Percentiles rank a stretch among this genome's conserved stretches.
phyloP scores from a whole-genome alignment of 73 alveolate species.

The Loxodes magnus region DNA sequence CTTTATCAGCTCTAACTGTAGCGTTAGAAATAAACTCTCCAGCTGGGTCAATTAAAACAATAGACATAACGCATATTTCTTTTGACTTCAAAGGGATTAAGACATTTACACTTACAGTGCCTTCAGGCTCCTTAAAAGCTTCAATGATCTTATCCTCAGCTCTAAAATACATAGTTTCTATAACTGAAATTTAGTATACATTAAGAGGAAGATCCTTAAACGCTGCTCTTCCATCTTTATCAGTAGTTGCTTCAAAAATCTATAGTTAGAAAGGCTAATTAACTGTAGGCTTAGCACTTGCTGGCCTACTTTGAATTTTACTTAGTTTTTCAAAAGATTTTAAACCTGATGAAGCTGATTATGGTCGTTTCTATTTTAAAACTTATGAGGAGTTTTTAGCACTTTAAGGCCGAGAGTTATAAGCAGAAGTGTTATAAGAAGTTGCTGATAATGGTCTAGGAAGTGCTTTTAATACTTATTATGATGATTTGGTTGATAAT shows the following conservation, averaged over 20 bases:
- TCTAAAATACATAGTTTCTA: slow-evolving; percentile 29
- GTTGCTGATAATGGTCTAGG: background rate
- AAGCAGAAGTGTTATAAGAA: background rate
- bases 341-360: slow-evolving; percentile 9
- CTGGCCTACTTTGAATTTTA: slow-evolving; percentile 1
- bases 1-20: background rate
- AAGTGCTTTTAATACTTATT: background rate
- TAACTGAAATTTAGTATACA: slow-evolving; percentile 26
- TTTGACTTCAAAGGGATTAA: background rate
- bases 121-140: slow-evolving; percentile 10
- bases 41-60: background rate
- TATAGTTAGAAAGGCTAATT: no score
- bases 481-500: background rate
- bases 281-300: slow-evolving; percentile 18
- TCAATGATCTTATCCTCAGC: slow-evolving; percentile 8
- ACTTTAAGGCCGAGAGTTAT: slow-evolving; percentile 18
- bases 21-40: slow-evolving; percentile 3
- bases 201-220: slow-evolving; percentile 30
- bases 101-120: slow-evolving; percentile 5
- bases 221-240: slow-evolving; percentile 16
- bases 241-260: slow-evolving; percentile 15
- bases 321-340: background rate
- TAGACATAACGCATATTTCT: background rate
- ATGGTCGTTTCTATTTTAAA: slow-evolving; percentile 17
- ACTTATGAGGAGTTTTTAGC: slow-evolving; percentile 7